Conservation (phyloP, 2,329 filamentous ascomycete genomes). For the Ophiobolus disseminans region DNA sequence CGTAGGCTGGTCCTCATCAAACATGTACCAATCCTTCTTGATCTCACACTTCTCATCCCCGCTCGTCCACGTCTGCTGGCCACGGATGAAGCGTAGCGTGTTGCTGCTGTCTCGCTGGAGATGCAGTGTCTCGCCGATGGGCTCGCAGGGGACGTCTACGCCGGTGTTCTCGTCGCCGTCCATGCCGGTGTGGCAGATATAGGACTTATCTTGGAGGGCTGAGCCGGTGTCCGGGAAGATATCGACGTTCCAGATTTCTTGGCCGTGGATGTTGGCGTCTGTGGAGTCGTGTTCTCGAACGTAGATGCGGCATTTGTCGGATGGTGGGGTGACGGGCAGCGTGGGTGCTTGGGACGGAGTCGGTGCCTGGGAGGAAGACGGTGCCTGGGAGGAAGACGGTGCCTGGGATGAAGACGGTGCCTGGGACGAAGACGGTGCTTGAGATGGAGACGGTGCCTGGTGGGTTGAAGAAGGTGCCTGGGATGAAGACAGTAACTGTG, state of each 20-base stretch:
- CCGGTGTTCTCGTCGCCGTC: not conserved
- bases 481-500: no score
- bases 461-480: no score
- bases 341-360: not conserved
- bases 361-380: not conserved
- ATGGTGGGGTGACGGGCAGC: not conserved
- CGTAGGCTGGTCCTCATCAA: not conserved
- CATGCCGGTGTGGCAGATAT: not conserved
- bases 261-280: not conserved
- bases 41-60: not conserved
- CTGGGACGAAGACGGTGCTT: no score
- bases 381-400: not conserved
- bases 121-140: not conserved
- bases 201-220: not conserved
- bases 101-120: not conserved
- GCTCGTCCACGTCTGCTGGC: conserved; percentile 1
- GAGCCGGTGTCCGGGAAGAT: not conserved
- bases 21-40: conserved; percentile 2
- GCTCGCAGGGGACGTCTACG: not conserved
- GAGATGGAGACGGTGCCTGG: no score
- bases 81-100: conserved; percentile 3
- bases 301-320: conserved; percentile 4
- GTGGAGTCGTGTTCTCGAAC: conserved; percentile 1
- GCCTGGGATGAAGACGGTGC: not conserved
- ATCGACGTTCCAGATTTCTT: conserved; percentile 3